These are phyloP conservation scores for Luvunga scandens DNA, from an alignment of 345 rosid species.

Conservation along the genomic window DNA sequence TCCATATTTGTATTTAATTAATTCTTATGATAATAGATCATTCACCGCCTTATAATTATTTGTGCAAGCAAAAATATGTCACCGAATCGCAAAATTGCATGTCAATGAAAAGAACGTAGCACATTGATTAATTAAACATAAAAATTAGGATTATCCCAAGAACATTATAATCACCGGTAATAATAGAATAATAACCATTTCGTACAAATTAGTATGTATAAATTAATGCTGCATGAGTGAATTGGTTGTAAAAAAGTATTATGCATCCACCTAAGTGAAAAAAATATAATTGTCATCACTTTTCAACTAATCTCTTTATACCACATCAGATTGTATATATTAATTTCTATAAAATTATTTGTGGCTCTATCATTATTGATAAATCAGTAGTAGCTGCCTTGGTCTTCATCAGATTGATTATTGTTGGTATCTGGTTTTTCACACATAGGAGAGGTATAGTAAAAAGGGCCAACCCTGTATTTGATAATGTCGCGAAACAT, in stretches of 20 bases:
- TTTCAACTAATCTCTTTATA: too few relatives aligned
- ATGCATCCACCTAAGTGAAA: too few relatives aligned
- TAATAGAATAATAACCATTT: too few relatives aligned
- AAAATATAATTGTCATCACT: too few relatives aligned
- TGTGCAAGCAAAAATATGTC: not conserved
- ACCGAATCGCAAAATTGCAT: not conserved
- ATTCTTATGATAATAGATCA: too few relatives aligned
- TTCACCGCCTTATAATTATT: not conserved
- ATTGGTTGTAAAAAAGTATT: too few relatives aligned
- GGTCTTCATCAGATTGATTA: conserved; percentile 11
- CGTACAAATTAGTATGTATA: accelerated
- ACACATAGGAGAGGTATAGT: conserved; percentile 68
- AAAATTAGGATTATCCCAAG: not conserved
- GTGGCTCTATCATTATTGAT: not conserved
- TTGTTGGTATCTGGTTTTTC: conserved; percentile 40
- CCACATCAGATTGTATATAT: too few relatives aligned
- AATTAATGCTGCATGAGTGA: too few relatives aligned
- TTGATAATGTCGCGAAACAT: conserved; percentile 45
- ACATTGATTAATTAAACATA: not conserved
- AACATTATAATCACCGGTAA: not conserved
- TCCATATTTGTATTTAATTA: too few relatives aligned
- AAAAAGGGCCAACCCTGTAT: conserved; percentile 50
- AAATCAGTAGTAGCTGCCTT: conserved; percentile 22
- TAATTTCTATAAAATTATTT: too few relatives aligned
- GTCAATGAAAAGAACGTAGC: not conserved